Evolutionary conservation across 164 flowering plant genomes (phyloP), one percentile per base, ranked within the genome.

Genomic region (Macadamia integrifolia): DNA sequence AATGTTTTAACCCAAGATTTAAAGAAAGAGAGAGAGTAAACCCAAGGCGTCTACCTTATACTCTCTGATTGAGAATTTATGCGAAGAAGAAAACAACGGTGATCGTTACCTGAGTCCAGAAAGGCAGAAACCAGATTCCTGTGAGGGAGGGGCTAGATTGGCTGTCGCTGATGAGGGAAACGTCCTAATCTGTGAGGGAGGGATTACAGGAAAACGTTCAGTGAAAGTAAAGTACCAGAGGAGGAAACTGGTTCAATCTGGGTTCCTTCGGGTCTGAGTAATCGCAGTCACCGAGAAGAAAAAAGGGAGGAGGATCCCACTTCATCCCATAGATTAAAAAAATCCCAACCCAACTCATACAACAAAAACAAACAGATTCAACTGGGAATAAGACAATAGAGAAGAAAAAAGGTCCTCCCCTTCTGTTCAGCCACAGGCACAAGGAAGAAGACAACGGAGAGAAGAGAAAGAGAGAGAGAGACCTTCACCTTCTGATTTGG

Each of bases 21-120:
- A 23, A 23, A 23, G 23, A 23, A 23, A 23, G 23, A 23, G 23
- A 23, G 23, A 23, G 60, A 52, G 65, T 29, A 14, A 52, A 13
- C 58, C 15, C 61, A 63, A 77, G 75, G 80, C 74, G 80, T 74
- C 75, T 61, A 14, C 23, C 23, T 23, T 23, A 23, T 23, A 23
- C 23, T 59, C 49, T 63, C 48, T 60, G 17, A 64, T 53, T 30
- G 71, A 74, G 80, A 77, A 77, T 74, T 75, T 64, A 23, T 12
- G 56, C 23, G n/a, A 48, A 72, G 9, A 28, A 42, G 43, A 71
- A 77, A 74, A 71, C 73, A 61, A 68, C 71, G 75, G 70, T 72
- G 57, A 60, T 56, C 13, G 56, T 67, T 58, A 30, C 68, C 75
- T 68, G 72, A 62, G 58, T 60, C 68, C n/a, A n/a, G 23, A 23